phyloP scores from a whole-genome alignment of 2,329 filamentous ascomycete genomes.

The Zalaria sp. region DNA sequence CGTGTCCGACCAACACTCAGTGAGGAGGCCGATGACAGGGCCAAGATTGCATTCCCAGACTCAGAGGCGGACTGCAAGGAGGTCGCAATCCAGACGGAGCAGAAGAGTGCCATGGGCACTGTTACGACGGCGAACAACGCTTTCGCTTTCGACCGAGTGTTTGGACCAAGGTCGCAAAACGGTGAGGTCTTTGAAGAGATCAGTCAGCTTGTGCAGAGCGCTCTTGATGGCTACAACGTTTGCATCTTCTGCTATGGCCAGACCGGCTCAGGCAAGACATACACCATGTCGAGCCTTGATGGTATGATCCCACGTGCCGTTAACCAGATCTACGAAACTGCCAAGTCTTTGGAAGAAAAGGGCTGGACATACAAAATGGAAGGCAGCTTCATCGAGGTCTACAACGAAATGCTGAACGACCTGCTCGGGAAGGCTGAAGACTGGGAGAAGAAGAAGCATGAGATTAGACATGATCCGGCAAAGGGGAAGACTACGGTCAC shows the following conservation, averaged over 20 bases:
- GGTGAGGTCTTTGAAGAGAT: constrained; percentile 89
- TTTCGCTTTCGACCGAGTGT: constrained; percentile 90
- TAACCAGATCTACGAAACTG: constrained; percentile 83
- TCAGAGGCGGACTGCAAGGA: constrained; percentile 70
- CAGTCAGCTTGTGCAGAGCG: constrained; percentile 89
- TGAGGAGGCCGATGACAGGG: constrained; percentile 47
- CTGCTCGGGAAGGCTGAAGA: constrained; percentile 59
- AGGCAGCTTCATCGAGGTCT: constrained; percentile 91
- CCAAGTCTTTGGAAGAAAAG: constrained; percentile 70
- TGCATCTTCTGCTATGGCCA: constrained; percentile 99
- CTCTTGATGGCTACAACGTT: constrained; percentile 93
- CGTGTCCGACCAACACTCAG: constrained; percentile 67
- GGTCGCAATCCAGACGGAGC: constrained; percentile 71
- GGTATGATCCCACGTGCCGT: constrained; percentile 94
- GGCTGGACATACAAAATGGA: constrained; percentile 93
- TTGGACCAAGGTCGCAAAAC: constrained; percentile 64
- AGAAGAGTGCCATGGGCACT: constrained; percentile 65
- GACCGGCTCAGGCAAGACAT: constrained; percentile 92
- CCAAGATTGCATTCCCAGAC: constrained; percentile 60
- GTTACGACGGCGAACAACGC: constrained; percentile 65
- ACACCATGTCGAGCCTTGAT: constrained; percentile 81
- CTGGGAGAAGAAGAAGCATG: constrained; percentile 68
- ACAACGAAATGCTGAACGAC: constrained; percentile 95
- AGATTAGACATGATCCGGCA: constrained; percentile 73
- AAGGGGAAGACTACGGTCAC: constrained; percentile 72